Evolutionary conservation across 2,329 filamentous ascomycete species (phyloP), one percentile per base, ranked within the genome.

Genomic region (Aspergillus pseudoterreus): DNA sequence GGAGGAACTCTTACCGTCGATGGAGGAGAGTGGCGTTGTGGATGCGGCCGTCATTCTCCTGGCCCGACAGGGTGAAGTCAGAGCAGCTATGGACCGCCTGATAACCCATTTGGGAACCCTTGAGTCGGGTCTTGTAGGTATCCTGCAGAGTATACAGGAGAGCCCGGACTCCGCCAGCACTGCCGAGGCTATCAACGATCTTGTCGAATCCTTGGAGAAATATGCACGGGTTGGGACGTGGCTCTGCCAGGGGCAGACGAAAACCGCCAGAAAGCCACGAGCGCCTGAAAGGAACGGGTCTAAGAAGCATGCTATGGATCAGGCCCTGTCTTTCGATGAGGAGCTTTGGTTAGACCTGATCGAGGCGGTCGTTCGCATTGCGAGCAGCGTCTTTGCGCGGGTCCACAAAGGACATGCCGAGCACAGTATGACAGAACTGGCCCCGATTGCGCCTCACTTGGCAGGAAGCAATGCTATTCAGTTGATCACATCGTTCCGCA

Each of bases 171-270:
- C 78, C 1, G 71, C 75, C 1, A 80, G 78, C 44, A 79, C 85
- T 2, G 81, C 84, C 53, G 82, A 86, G 56, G 82, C 87, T 0
- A 83, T 87, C 0, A 82, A 87, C 50, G 87, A 92, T 51, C 78
- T 96, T 1, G 78, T 96, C 4, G 82, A 84, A 51, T 85, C 87
- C 0, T 75, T 99, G 15, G 86, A 95, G 55, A 96, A 95, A 67
- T 97, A 96, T 71, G 84, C 87, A 1, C 86, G 91, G 57, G 90
- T 99, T 1, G 94, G 95, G 12, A 92, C 95, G 46, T 99, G 94
- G 94, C 77, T 99, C 11, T 97, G 94, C 62, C 90, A 95, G 70
- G 84, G 87, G 1, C 90, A 96, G 66, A 90, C 83, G 45, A 88
- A 87, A 63, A 81, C 80, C 5, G 78, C 75, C 52, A 66, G 68